Base-by-base conservation (phyloP, 805 yeast species). In the Tanozyma kutaoensis region DNA sequence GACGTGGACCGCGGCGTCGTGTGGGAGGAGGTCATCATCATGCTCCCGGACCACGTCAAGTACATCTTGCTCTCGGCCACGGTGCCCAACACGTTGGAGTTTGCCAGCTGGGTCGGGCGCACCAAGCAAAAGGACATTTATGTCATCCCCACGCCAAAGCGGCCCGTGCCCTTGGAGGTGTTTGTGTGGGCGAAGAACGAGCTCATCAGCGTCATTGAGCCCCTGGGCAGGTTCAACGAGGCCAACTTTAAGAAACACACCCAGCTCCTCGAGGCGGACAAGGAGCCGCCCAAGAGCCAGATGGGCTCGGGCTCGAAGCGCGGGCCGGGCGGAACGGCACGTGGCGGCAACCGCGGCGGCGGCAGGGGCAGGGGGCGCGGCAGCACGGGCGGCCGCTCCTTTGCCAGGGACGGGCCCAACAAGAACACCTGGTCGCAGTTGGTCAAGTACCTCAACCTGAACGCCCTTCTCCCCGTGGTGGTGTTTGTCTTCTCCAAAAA, bases 91-190 rank as follows among this genome's bases (percentile, higher is more conserved):
- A 88, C 98, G 0, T 79, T 69, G 47, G 99, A 91, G 46, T 91
- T 91, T 63, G 99, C 99, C 7, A 81, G 78, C 37, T 91, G 99
- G 99, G 88, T 91, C 12, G 97, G 99, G 4, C 67, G 98, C 50
- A 91, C 98, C 0, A 91, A 91, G 46, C 86, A 82, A 41, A 88
- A 86, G 49, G 93, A 91, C 43, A 88, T 91, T 7, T 88, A 91
- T 43, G 98, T 91, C 25, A 91, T 91, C 13, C 84, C 95, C 0
- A 91, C 99, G 0, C 85, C 94, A 9, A 82, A 91, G 48, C 74
- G 99, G 48, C 99, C 99, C 0, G 93, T 91, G 14, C 99, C 99
- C 0, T 55, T 91, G 31, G 95, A 82, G 43, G 80, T 88, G 22
- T 76, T 63, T 36, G 56, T 82, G 10, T 84, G 93, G 82, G 88